Evolutionary conservation across 139 green algal genomes (phyloP).

Genomic region (Chlorella sp.): DNA sequence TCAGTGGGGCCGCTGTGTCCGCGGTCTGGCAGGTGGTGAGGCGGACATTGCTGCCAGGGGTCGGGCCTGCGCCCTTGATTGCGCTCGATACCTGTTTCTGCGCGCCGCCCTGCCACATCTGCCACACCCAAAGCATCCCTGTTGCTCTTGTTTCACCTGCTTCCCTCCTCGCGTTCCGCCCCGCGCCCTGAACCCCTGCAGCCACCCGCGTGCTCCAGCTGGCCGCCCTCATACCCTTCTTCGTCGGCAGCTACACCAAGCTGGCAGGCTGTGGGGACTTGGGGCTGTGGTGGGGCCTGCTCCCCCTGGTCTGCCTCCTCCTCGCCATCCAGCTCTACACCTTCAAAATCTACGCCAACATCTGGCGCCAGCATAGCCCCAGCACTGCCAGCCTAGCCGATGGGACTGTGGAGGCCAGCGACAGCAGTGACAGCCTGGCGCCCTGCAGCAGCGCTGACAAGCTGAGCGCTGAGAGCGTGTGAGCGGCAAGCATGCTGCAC

Average conservation of each 20-base stretch:
- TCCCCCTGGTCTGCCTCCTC: background rate
- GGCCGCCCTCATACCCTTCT: background rate
- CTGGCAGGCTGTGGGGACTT: background rate
- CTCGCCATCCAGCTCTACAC: background rate
- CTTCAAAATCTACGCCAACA: background rate
- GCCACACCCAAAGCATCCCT: too few relatives aligned
- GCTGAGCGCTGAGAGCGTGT: too few relatives aligned
- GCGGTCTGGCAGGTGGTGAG: background rate
- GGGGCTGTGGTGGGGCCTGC: background rate
- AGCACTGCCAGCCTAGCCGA: too few relatives aligned
- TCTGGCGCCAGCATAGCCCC: background rate
- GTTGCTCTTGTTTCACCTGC: too few relatives aligned
- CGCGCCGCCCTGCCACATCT: too few relatives aligned
- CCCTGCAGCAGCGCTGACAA: too few relatives aligned
- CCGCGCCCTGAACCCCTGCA: background rate
- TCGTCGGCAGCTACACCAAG: background rate
- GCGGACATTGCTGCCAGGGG: background rate
- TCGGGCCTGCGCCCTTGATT: background rate
- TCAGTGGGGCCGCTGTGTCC: background rate
- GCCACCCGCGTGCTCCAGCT: slow-evolving; percentile 3
- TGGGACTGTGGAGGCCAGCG: too few relatives aligned
- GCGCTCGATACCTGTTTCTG: too few relatives aligned
- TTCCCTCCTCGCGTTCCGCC: background rate
- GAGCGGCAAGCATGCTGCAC: too few relatives aligned
- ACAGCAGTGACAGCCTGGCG: too few relatives aligned